Percentiles rank a stretch among this genome's conserved stretches.
Conservation (phyloP, 257 asterid species). For the Pogostemon cablin region DNA sequence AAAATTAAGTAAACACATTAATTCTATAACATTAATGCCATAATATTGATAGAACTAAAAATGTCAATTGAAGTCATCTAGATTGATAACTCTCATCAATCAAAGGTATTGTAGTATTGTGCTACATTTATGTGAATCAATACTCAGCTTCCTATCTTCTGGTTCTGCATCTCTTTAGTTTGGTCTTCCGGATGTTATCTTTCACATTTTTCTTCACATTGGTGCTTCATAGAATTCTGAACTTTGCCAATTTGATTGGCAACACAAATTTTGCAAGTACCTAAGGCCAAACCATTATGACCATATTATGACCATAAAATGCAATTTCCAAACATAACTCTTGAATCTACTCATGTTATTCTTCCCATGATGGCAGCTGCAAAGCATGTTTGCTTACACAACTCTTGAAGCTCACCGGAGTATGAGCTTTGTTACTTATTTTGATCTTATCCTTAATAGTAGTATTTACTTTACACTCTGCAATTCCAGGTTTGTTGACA, state of each 20-base stretch:
- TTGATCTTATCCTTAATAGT: slow-evolving; percentile 13
- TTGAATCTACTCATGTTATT: slow-evolving; percentile 76
- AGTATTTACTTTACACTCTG: background rate
- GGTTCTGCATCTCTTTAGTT: slow-evolving; percentile 5
- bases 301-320: slow-evolving; percentile 84
- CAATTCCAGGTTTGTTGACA: background rate
- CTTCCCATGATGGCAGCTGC: slow-evolving; percentile 64
- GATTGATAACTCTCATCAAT: slow-evolving; percentile 90
- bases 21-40: slow-evolving; percentile 17
- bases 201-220: background rate
- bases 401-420: slow-evolving; percentile 92
- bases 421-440: slow-evolving; percentile 34
- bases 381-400: slow-evolving; percentile 68
- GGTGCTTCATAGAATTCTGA: slow-evolving; percentile 21
- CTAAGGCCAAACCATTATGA: slow-evolving; percentile 95
- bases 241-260: slow-evolving; percentile 82
- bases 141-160: background rate
- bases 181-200: slow-evolving; percentile 1
- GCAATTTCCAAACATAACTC: slow-evolving; percentile 83
- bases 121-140: background rate
- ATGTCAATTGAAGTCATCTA: slow-evolving; percentile 90
- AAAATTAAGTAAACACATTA: no score
- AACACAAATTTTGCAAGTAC: slow-evolving; percentile 94
- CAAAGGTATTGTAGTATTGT: slow-evolving; percentile 60
- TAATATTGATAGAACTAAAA: slow-evolving; percentile 92